Evolutionary conservation across 495 filamentous ascomycete species (phyloP), one percentile per base, ranked within the genome.

Genomic region (Penicillium ucsense): DNA sequence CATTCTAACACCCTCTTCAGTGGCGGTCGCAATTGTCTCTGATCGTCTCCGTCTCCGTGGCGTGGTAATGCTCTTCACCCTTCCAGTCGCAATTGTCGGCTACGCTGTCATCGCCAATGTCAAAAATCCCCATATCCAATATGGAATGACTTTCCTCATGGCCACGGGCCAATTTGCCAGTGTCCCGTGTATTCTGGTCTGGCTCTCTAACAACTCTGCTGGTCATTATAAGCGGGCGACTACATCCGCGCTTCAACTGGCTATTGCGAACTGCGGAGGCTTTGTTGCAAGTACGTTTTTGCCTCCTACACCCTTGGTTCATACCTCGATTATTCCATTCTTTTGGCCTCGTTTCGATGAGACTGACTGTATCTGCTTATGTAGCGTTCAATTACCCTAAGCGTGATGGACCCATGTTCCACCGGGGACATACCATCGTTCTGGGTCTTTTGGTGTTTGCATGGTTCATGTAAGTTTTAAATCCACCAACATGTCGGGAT

Each of bases 211-310:
- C 45, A 80, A 81, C 49, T 65, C 82, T 4, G 71, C 74, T 2
- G 79, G 80, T 11, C 78, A 83, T 51, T 83, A 79, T 56, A 83
- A 84, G 55, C 74, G 79, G 10, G 70, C 74, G 8, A 73, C 83
- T 27, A 74, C 70, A 3, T 70, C 75, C 0, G 79, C 72, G 1
- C 57, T 81, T 57, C 66, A 79, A 55, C 61, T 82, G 40, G 66
- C 71, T 0, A 66, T 82, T 41, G 79, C 78, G 1, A 81, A 82
- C 46, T 60, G 73, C 9, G 73, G 69, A 43, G 81, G 78, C 1
- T 75, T 83, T 52, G 64, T 82, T 11, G 77, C 77, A 2, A 75
- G 74, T 61, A 70, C 65, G 64, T 63, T 68, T 33, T 20, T 20
- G 20, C 20, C 20, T 20, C 20, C 20, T 20, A 2, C 20, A 20